phyloP scores from a whole-genome alignment of 1,284 basidiomycete species.

The Ganoderma lucidum region DNA sequence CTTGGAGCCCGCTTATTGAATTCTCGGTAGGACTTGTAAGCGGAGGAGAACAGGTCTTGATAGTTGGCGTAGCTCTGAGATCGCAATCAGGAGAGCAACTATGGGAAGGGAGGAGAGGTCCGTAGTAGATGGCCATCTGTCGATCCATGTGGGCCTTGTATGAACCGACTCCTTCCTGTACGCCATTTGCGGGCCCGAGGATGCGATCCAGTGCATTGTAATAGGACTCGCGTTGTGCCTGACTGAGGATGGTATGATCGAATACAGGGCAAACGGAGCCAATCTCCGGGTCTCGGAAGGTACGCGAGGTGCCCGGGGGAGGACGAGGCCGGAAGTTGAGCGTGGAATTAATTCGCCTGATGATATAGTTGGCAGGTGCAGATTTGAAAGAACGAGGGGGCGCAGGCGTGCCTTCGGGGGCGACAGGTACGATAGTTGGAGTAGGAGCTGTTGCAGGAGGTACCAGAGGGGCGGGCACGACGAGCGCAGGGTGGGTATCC shows the following conservation, averaged over 20 bases:
- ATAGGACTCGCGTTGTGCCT: slow-evolving; percentile 54
- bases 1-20: not conserved
- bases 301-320: slow-evolving; percentile 23
- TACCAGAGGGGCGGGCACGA: slow-evolving; percentile 4
- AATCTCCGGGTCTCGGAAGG: slow-evolving; percentile 22
- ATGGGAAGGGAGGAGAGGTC: slow-evolving; percentile 41
- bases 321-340: slow-evolving; percentile 14
- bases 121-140: slow-evolving; percentile 54
- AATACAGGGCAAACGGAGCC: slow-evolving; percentile 14
- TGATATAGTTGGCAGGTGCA: slow-evolving; percentile 10
- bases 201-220: slow-evolving; percentile 60
- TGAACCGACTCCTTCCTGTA: slow-evolving; percentile 60
- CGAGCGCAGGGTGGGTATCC: slow-evolving; percentile 8
- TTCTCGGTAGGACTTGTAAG: not conserved
- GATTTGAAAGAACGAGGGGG: slow-evolving; percentile 8
- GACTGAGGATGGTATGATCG: slow-evolving; percentile 46
- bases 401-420: not conserved
- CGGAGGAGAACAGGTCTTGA: not conserved
- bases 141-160: slow-evolving; percentile 63
- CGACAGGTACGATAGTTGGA: not conserved
- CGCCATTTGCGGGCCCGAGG: slow-evolving; percentile 53
- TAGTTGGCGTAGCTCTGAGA: not conserved
- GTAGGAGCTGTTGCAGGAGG: not conserved
- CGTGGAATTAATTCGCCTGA: slow-evolving; percentile 12
- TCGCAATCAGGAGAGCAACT: not conserved